Evolutionary conservation across 2,329 filamentous ascomycete species (phyloP).

Genomic region (Exophiala dermatitidis): DNA sequence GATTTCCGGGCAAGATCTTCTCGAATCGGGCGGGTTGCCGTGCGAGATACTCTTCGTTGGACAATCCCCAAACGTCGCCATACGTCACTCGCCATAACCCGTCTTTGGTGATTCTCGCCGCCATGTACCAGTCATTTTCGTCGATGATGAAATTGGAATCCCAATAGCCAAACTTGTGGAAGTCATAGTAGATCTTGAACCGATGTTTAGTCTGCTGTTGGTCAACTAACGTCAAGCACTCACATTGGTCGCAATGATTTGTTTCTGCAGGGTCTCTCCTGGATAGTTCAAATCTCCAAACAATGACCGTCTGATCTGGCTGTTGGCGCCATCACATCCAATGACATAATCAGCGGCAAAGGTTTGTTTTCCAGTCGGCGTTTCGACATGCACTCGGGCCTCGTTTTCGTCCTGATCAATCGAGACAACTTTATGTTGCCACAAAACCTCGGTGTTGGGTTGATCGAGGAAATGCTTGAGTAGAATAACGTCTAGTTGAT

Average conservation of each 20-base stretch:
- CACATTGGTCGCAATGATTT: conserved; percentile 25
- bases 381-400: conserved; percentile 19
- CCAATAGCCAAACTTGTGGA: conserved; percentile 22
- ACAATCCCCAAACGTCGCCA: conserved; percentile 50
- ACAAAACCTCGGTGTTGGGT: conserved; percentile 35
- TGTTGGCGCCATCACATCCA: conserved; percentile 41
- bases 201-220: background rate
- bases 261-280: conserved; percentile 20
- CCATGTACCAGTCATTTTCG: conserved; percentile 57
- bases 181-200: conserved; percentile 19
- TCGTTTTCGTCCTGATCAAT: conserved; percentile 21
- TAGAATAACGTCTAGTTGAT: conserved; percentile 39
- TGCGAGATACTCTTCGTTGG: conserved; percentile 46
- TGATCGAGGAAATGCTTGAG: conserved; percentile 34
- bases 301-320: conserved; percentile 33
- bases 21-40: conserved; percentile 52
- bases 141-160: conserved; percentile 48
- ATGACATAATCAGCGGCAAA: conserved; percentile 34
- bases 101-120: conserved; percentile 52
- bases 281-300: conserved; percentile 22
- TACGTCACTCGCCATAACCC: conserved; percentile 59
- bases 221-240: background rate
- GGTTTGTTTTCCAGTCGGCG: conserved; percentile 6
- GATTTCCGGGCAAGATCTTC: conserved; percentile 53
- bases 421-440: conserved; percentile 38